Percentiles rank a stretch among this genome's conserved stretches.
Conservation (phyloP, 805 yeast species). For the Barnettozyma pratensis region DNA sequence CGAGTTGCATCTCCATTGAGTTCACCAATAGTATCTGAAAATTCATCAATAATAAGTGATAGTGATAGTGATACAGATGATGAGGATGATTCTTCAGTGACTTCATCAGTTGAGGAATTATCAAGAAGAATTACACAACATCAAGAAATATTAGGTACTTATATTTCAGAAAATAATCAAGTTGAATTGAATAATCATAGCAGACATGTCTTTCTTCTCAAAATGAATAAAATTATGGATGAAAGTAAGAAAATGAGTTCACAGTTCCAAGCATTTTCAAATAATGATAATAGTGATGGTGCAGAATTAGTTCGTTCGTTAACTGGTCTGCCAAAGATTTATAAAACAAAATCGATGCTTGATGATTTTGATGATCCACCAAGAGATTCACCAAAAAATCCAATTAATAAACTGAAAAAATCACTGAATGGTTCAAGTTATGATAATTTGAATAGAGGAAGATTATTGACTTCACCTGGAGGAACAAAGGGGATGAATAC, state of each 20-base stretch:
- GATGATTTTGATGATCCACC: slow-evolving; percentile 17
- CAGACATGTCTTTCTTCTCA: slow-evolving; percentile 4
- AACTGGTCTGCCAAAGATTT: slow-evolving; percentile 31
- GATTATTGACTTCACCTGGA: not conserved
- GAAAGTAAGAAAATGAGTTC: slow-evolving; percentile 16
- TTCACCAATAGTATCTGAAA: slow-evolving; percentile 2
- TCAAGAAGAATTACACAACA: slow-evolving; percentile 8
- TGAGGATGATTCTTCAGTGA: slow-evolving; percentile 1
- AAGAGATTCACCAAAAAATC: not conserved
- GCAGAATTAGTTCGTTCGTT: slow-evolving; percentile 36
- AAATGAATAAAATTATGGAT: slow-evolving; percentile 21
- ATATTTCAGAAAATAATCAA: slow-evolving; percentile 2
- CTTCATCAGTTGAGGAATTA: slow-evolving; percentile 7
- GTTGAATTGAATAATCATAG: not conserved
- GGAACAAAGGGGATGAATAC: not conserved
- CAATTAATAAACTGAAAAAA: slow-evolving; percentile 5
- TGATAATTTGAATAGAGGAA: not conserved
- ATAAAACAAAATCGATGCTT: slow-evolving; percentile 22
- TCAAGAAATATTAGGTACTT: slow-evolving; percentile 4
- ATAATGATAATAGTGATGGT: slow-evolving; percentile 27
- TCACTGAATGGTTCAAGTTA: not conserved
- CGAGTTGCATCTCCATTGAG: not conserved
- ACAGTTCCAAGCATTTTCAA: slow-evolving; percentile 28
- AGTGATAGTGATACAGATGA: slow-evolving; percentile 8
- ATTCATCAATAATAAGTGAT: slow-evolving; percentile 2